Conservation (phyloP, 768 basidiomycete species). For the Boletus rex-veris region DNA sequence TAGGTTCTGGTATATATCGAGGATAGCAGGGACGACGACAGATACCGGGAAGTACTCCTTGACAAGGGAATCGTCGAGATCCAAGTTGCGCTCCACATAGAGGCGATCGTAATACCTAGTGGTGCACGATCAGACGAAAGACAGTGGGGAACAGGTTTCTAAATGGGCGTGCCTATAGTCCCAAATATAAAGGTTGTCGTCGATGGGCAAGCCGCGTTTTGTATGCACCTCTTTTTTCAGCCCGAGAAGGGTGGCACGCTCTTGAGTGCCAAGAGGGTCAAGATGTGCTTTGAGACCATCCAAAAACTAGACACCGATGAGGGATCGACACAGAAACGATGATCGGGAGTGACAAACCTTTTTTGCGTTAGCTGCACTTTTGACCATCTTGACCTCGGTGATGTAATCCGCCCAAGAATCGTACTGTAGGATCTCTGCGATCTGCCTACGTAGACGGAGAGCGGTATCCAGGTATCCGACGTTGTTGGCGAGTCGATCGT, state of each 20-base stretch:
- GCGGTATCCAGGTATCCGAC: conserved; percentile 66
- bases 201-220: conserved; percentile 55
- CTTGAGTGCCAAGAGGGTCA: conserved; percentile 65
- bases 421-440: conserved; percentile 67
- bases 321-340: not conserved
- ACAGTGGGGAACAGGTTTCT: too few species aligned
- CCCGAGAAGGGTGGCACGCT: conserved; percentile 61
- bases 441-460: conserved; percentile 65
- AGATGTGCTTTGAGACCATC: conserved; percentile 72
- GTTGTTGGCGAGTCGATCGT: conserved; percentile 66
- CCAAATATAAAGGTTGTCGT: conserved; percentile 78
- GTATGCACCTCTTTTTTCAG: conserved; percentile 75
- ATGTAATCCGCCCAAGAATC: conserved; percentile 81
- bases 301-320: conserved; percentile 54
- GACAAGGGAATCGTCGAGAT: conserved; percentile 71
- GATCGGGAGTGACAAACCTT: conserved; percentile 37
- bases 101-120: conserved; percentile 32
- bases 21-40: conserved; percentile 76
- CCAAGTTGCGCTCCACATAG: conserved; percentile 61
- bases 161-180: conserved; percentile 60
- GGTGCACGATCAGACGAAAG: not conserved
- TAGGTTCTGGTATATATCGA: conserved; percentile 79
- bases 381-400: conserved; percentile 86
- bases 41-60: conserved; percentile 90
- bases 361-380: conserved; percentile 57